phyloP scores from a whole-genome alignment of 345 rosid species.

The Aquilaria sinensis region DNA sequence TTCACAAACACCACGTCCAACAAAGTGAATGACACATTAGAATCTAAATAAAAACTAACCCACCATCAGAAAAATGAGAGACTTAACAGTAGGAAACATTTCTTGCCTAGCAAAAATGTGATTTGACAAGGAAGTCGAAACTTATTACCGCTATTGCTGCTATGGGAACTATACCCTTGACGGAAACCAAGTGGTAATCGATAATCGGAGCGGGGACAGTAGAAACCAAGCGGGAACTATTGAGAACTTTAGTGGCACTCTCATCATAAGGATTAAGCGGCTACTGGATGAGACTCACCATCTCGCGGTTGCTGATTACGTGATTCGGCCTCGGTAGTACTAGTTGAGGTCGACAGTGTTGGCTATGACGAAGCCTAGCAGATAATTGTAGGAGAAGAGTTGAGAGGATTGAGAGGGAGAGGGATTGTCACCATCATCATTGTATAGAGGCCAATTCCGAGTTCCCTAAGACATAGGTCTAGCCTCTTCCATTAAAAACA shows the following conservation, averaged over 20 bases:
- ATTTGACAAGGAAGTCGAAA: conserved; percentile 49
- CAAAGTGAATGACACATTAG: conserved; percentile 35
- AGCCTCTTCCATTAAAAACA: too few species aligned
- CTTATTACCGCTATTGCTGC: conserved; percentile 33
- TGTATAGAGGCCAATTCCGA: conserved; percentile 2
- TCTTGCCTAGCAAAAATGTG: conserved; percentile 56
- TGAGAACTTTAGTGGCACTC: conserved; percentile 67
- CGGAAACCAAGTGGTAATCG: conserved; percentile 31
- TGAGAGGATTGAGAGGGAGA: conserved; percentile 16
- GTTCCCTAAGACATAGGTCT: too few species aligned
- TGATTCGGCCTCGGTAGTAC: conserved; percentile 42
- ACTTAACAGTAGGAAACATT: conserved; percentile 24
- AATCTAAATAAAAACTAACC: conserved; percentile 45
- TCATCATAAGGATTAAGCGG: conserved; percentile 49
- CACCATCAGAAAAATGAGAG: conserved; percentile 28
- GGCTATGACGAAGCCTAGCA: conserved; percentile 64
- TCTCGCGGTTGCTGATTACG: conserved; percentile 53
- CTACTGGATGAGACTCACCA: conserved; percentile 76
- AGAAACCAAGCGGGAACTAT: conserved; percentile 62
- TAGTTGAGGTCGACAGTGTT: conserved; percentile 56
- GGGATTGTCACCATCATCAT: conserved; percentile 2
- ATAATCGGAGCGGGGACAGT: conserved; percentile 66
- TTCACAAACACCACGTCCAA: conserved; percentile 64
- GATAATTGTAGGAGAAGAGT: conserved; percentile 29
- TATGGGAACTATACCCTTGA: conserved; percentile 74